Evolutionary conservation across 2,329 filamentous ascomycete species (phyloP).

Genomic region (Coleophoma cylindrospora): DNA sequence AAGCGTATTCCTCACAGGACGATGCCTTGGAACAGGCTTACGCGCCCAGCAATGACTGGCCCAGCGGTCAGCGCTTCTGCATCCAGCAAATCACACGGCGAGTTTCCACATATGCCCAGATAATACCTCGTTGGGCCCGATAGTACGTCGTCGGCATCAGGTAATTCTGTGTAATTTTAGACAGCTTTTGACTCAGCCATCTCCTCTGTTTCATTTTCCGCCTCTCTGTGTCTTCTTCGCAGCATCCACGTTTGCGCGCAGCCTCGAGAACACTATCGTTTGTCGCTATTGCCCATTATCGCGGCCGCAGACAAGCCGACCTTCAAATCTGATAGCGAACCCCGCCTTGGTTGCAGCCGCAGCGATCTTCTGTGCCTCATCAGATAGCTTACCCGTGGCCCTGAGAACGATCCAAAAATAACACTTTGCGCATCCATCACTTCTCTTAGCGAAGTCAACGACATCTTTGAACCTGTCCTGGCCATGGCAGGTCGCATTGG

Average conservation of each 20-base stretch:
- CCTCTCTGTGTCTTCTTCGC: conserved; percentile 7
- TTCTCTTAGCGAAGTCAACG: conserved; percentile 14
- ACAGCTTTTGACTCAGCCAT: conserved; percentile 11
- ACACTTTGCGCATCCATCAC: conserved; percentile 16
- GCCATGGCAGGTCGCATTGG: conserved; percentile 43
- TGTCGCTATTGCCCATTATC: conserved; percentile 8
- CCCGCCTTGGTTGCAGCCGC: conserved; percentile 9
- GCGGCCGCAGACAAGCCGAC: conserved; percentile 18
- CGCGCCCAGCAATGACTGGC: conserved; percentile 1
- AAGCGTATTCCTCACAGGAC: background rate
- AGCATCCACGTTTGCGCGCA: conserved; percentile 10
- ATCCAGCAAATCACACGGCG: background rate
- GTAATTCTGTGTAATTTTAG: conserved; percentile 1
- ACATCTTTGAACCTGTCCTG: conserved; percentile 15
- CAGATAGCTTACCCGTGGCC: conserved; percentile 18
- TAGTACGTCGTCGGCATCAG: background rate
- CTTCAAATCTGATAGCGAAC: conserved; percentile 9
- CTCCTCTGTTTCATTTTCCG: conserved; percentile 13
- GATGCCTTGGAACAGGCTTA: background rate
- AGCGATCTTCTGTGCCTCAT: conserved; percentile 20
- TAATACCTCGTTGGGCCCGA: background rate
- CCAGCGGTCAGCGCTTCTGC: conserved; percentile 1
- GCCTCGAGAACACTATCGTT: background rate
- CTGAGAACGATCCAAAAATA: conserved; percentile 20
- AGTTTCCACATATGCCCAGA: background rate